phyloP scores from a whole-genome alignment of 179 eudicot genomes.

The Beta corolliflora region DNA sequence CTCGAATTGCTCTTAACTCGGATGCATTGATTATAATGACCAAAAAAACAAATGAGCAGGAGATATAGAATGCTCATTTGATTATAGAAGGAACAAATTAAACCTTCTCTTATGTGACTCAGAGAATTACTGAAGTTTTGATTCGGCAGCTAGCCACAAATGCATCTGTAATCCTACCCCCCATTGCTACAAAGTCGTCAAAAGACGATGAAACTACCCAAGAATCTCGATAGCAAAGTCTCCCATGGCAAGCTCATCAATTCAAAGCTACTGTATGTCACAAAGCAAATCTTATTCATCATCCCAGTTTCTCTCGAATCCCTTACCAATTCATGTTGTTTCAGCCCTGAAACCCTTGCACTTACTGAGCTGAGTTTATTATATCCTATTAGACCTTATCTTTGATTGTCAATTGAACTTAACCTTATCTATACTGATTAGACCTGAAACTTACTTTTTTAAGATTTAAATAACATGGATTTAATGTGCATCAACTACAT shows the following conservation, averaged over 20 bases:
- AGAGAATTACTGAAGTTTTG: neutral
- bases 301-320: neutral
- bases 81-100: neutral
- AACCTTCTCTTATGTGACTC: neutral
- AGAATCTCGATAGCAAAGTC: neutral
- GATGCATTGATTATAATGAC: neutral
- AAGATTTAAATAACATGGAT: neutral
- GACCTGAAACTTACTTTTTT: neutral
- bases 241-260: neutral
- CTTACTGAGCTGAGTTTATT: too few relatives aligned
- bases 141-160: neutral
- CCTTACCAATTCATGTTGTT: too few relatives aligned
- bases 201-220: neutral
- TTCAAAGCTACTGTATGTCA: neutral
- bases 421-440: neutral
- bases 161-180: neutral
- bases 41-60: neutral
- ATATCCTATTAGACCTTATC: neutral
- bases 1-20: neutral
- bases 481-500: neutral
- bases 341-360: too few relatives aligned
- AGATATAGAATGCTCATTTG: neutral
- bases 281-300: neutral
- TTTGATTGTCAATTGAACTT: neutral
- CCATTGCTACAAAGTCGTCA: neutral